Evolutionary conservation across 1,139 yeast genomes (phyloP).

Genomic region (Candida glucosophila): DNA sequence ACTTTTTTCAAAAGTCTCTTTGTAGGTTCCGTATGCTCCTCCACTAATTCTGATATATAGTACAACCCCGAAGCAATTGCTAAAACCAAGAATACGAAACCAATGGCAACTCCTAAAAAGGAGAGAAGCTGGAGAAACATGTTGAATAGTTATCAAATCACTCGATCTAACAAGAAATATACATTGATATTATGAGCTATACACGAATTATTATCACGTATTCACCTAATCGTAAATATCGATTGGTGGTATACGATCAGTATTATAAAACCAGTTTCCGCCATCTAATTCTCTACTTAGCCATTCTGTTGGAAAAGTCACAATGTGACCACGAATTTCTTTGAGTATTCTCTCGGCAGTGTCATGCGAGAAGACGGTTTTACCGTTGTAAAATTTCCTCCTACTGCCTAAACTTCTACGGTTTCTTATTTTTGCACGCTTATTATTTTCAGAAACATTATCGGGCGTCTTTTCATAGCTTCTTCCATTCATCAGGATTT

Average conservation of each 20-base stretch:
- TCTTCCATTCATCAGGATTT: no score
- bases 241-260: constrained; percentile 90
- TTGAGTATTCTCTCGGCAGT: constrained; percentile 68
- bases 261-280: constrained; percentile 91
- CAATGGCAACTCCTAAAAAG: constrained; percentile 61
- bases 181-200: background rate
- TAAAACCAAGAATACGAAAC: constrained; percentile 58
- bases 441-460: background rate
- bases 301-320: constrained; percentile 89
- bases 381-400: constrained; percentile 36
- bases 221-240: constrained; percentile 70
- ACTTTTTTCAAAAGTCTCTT: constrained; percentile 54
- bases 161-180: background rate
- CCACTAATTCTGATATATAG: constrained; percentile 85
- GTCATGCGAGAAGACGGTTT: constrained; percentile 59
- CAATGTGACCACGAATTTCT: constrained; percentile 84
- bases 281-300: constrained; percentile 75
- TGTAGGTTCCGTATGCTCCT: constrained; percentile 85
- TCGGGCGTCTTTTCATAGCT: no score
- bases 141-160: background rate
- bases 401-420: constrained; percentile 25
- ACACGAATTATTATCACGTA: background rate
- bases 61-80: constrained; percentile 79
- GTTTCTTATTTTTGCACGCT: background rate
- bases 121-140: constrained; percentile 43